Conservation (phyloP, 768 basidiomycete species). For the Chalciporus piperatus region DNA sequence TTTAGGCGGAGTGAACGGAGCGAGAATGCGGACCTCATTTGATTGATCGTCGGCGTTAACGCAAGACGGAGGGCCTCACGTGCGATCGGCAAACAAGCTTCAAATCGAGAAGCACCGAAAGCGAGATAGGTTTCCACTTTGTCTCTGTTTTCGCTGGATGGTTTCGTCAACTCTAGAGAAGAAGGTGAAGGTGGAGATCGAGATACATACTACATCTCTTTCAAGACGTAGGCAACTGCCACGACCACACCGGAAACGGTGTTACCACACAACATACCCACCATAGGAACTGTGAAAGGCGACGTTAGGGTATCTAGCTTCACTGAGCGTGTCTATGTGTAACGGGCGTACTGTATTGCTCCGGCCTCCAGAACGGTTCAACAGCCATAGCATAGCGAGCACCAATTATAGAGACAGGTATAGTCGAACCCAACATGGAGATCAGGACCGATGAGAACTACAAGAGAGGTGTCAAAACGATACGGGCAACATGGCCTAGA, state of each 20-base stretch:
- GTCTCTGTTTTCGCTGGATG: conserved; percentile 70
- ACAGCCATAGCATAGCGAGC: conserved; percentile 72
- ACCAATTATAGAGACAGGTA: conserved; percentile 78
- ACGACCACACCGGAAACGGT: conserved; percentile 77
- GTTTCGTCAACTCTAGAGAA: background rate
- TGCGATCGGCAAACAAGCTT: conserved; percentile 79
- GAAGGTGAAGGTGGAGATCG: background rate
- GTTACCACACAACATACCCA: conserved; percentile 84
- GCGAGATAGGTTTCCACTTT: conserved; percentile 85
- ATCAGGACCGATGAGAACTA: conserved; percentile 63
- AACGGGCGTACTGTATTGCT: conserved; percentile 63
- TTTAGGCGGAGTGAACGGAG: background rate
- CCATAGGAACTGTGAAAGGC: conserved; percentile 59
- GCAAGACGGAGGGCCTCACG: conserved; percentile 77
- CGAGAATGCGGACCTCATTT: conserved; percentile 61
- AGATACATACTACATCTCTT: conserved; percentile 63
- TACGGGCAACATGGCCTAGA: background rate
- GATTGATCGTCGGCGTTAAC: conserved; percentile 77
- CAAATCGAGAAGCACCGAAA: conserved; percentile 79
- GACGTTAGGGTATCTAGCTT: background rate
- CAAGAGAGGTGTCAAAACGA: conserved; percentile 8
- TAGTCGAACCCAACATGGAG: conserved; percentile 71
- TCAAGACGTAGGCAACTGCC: conserved; percentile 65
- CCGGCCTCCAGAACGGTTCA: conserved; percentile 79
- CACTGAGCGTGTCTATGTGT: no score